Base-by-base conservation (phyloP, 1,139 yeast genomes). In the Debaryomyces coudertii region DNA sequence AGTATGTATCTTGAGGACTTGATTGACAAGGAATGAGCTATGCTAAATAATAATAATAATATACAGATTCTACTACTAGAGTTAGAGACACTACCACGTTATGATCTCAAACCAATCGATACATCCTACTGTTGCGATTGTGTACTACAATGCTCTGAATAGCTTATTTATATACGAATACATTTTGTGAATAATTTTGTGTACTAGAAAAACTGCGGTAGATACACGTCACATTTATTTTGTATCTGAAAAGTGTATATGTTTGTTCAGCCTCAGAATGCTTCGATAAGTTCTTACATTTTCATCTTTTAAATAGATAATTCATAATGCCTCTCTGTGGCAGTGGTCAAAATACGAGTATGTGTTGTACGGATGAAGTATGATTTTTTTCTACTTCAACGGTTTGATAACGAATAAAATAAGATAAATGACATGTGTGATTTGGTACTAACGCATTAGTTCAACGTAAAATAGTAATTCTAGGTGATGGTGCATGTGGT, bases 401-500 rank as follows among this genome's bases (percentile, higher is more conserved):
- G 16, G 8, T 11, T 11, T 25, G 11, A 25, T 12, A 11, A 24
- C n/a, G 30, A 7, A 31, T 7, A 14, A 22, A 24, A 18, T 22
- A 12, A 24, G 15, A 12, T 14, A 16, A 18, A 22, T 20, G 3
- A 20, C 22, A n/a, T 22, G 18, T 20, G 36, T 33, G 23, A 33
- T 16, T 37, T 22, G 41, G n/a, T 38, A 29, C 48, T 47, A 42
- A 42, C 43, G 28, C 16, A 25, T 15, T 45, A 71, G 76, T 90
- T 55, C 90, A 89, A 66, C 86, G 97, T 56, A 93, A 93, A 65
- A 90, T 93, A 50, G 99, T 93, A 56, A 93, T 93, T 54, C 77
- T 93, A 39, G 99, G 99, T 41, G 99, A 93, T 69, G 99, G 99
- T 82, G 98, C 98, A 29, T 73, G 77, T 61, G 78, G 78, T 50